Evolutionary conservation across 2,329 filamentous ascomycete species (phyloP).

Genomic region (Penicillium crustosum): DNA sequence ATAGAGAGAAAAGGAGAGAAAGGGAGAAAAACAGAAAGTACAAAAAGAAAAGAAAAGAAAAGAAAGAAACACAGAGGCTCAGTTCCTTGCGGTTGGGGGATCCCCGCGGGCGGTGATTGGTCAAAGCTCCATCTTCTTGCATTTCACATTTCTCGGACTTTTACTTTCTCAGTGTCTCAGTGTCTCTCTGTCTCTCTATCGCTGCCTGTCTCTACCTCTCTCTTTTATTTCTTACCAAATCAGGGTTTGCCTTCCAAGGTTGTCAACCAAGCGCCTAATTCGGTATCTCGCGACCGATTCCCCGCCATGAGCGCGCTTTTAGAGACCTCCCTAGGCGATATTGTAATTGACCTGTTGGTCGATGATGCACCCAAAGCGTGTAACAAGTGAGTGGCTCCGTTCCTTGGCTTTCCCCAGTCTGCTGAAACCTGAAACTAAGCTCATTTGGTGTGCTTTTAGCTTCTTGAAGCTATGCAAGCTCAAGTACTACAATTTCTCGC

Average conservation of each 20-base stretch:
- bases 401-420: conserved; percentile 20
- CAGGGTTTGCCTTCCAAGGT: background rate
- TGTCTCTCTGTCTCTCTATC: conserved; percentile 11
- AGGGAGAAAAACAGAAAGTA: too few species aligned
- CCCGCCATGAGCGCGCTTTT: conserved; percentile 81
- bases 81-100: conserved; percentile 1
- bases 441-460: conserved; percentile 53
- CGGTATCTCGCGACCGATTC: background rate
- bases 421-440: conserved; percentile 61
- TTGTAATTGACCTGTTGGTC: conserved; percentile 88
- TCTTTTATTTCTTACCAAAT: background rate
- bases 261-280: background rate
- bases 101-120: conserved; percentile 18
- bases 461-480: conserved; percentile 98
- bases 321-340: conserved; percentile 88
- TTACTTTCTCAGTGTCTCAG: background rate
- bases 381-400: conserved; percentile 72
- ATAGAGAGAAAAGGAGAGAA: conserved; percentile 1
- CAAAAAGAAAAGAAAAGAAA: background rate
- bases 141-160: background rate
- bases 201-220: background rate
- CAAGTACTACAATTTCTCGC: conserved; percentile 99
- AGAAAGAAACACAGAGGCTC: conserved; percentile 1
- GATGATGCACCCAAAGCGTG: conserved; percentile 88
- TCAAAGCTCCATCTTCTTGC: conserved; percentile 15